A percentile compares a stretch with the other conserved stretches of the same genome.
Conservation (phyloP, 106 monocot genomes). For the Xerophyta viscosa region DNA sequence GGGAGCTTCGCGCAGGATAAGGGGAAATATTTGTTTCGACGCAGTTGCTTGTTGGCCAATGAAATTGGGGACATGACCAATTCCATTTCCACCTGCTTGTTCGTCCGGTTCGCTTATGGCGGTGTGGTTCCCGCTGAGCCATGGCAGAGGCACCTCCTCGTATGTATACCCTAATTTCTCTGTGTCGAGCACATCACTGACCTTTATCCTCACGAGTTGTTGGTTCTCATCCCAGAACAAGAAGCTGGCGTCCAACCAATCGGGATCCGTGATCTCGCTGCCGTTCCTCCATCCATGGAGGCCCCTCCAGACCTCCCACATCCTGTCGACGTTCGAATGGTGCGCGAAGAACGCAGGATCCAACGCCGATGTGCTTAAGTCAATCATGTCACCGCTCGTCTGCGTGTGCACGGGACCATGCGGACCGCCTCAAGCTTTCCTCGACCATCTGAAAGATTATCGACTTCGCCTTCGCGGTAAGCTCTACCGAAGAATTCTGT, state of each 20-base stretch:
- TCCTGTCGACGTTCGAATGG: conserved; percentile 8
- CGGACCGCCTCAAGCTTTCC: neutral
- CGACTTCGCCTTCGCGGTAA: too few species aligned
- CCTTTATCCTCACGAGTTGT: conserved; percentile 5
- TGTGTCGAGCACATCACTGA: neutral
- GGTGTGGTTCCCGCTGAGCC: neutral
- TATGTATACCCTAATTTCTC: neutral
- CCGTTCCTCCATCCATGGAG: neutral
- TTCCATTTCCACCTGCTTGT: neutral
- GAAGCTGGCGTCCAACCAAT: conserved; percentile 14
- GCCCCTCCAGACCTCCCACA: conserved; percentile 7
- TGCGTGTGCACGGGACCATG: neutral
- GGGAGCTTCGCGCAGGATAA: conserved; percentile 3
- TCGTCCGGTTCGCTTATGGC: too few species aligned
- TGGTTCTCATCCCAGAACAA: conserved; percentile 16
- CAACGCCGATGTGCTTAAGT: neutral
- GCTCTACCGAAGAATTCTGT: too few species aligned
- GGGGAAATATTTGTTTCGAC: neutral
- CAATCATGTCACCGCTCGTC: neutral
- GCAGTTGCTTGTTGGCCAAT: too few species aligned
- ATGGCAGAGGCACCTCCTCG: neutral
- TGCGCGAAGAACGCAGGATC: conserved; percentile 10
- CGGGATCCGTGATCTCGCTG: neutral
- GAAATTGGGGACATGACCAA: too few species aligned
- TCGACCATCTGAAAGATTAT: neutral